Evolutionary conservation across 2,329 filamentous ascomycete genomes (phyloP), one percentile per base, ranked within the genome.

Genomic region (Arthrobotrys entomopaga): DNA sequence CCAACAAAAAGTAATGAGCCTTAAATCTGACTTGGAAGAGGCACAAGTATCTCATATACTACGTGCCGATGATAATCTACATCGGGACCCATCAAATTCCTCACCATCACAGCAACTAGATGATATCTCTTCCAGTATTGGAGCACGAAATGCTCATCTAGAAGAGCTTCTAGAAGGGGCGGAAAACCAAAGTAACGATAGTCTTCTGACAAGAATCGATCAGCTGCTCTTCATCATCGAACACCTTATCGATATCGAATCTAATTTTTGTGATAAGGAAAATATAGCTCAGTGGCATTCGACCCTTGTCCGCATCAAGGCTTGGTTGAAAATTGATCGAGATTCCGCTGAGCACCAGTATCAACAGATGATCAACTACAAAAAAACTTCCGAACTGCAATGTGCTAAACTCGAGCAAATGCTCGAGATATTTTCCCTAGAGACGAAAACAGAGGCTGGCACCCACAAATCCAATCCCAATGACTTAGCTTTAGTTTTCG

Each of bases 1-100:
- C 1, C 83, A 88, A 56, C 83, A 85, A 7, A 89, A 97, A 81
- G 83, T 98, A 20, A 87, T 91, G 56, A 84, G 82, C 22, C 84
- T 97, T 49, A 71, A 57, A n/a, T 53, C 61, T 6, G 46, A 75
- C 26, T 38, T 75, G 22, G 52, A 71, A 22, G 71, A 67, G 16
- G 56, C 52, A 11, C 73, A 65, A 5, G 57, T 73, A 29, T 53
- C 50, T 15, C 77, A 70, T 19, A 58, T 15, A 6, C 54, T 3
- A 46, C 40, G 15, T 16, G 46, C 11, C 24, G 15, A 15, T 50
- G 15, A 49, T 7, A 15, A 20, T 13, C 34, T 13, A 8, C 16
- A 26, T 13, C 16, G n/a, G 20, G 8, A 38, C 16, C 15, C 53
- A 29, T 4, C 16, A 7, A 13, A 20, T 7, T 8, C 46, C 15